Base-by-base conservation (phyloP, 1,139 yeast species). In the Kurtzmaniella natalensis region DNA sequence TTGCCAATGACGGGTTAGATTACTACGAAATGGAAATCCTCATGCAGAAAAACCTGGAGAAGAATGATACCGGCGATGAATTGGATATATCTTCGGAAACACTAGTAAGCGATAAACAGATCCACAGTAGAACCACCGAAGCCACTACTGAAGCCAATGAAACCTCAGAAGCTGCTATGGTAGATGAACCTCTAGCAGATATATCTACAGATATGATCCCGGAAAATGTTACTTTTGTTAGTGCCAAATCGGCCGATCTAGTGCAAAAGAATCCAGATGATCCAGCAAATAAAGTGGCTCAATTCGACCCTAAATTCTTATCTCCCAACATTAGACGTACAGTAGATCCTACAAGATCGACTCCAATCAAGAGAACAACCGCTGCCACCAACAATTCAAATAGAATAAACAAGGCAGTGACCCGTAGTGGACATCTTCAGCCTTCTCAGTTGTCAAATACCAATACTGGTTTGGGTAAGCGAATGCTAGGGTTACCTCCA, bases 311-410 rank as follows among this genome's bases (percentile, higher is more conserved):
- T 14, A 69, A 66, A 31, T 68, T 68, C 40, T 64, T 72, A 3
- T 67, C 81, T 2, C 74, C 76, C 8, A 67, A 70, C 26, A 64
- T 76, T 11, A 59, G 72, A 37, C 61, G 78, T 30, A 74, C 78
- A 0, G 59, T 78, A 9, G 82, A 78, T 49, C 84, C 78, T 7
- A 63, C 67, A 1, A 76, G 67, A 41, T 78, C 84, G 0, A 70
- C 74, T 0, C 84, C 84, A 0, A 61, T 78, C 3, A 75, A 72
- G 38, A 56, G 78, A 38, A 37, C 70, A 1, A 30, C 43, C 3
- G 43, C 41, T 10, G 57, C 69, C 69, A 2, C 64, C 65, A 3
- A 45, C 55, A 7, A 62, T 55, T 35, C 43, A 58, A 16, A 16
- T 11, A 14, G 26, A 13, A 16, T 23, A 7, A 11, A 14, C 9